Base-by-base conservation (phyloP, 2,329 filamentous ascomycete species). In the Anthostomella pinea region DNA sequence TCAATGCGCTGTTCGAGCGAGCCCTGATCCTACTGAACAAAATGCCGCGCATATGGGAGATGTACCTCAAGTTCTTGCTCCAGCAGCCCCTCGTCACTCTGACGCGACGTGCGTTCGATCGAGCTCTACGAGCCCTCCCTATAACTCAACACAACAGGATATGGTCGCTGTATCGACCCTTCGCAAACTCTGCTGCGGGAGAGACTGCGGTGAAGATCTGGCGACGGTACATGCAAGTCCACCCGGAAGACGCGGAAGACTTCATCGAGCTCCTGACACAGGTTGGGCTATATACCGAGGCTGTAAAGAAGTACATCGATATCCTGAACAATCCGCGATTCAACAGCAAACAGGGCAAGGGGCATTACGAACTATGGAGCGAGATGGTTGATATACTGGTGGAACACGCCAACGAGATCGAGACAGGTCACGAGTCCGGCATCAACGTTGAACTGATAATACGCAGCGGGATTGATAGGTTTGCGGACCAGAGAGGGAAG, bases 21-120 rank as follows among this genome's bases (percentile, higher is more conserved):
- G 90, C 93, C 3, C 70, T 98, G 33, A 87, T 96, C 40, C 74
- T 98, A 25, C 77, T 98, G 45, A 96, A 98, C 68, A 98, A 98
- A 68, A 98, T 98, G 93, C 93, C 94, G 16, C 79, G 81, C 50
- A 93, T 98, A 59, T 98, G 93, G 94, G 90, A 96, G 62, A 87
- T 97, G 81, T 98, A 96, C 61, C 80, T 98, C 45, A 77, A 77
- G 31, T 97, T 98, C 58, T 72, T 98, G 39, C 80, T 91, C 59
- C 81, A 86, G 56, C 93, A 98, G 62, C 93, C 93, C n/a, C 70
- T 94, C 35, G 81, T 98, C 43, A 96, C 91, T 6, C 74, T 81
- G 39, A 94, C 88, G 17, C 81, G 93, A 41, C 81, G 82, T 48
- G 87, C 87, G 1, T 98, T 98, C 66, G 91, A 98, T 65, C 83